Evolutionary conservation across 202 grass and related monocot genomes (phyloP).

Genomic region (Bolboschoenoplectus hybrid): DNA sequence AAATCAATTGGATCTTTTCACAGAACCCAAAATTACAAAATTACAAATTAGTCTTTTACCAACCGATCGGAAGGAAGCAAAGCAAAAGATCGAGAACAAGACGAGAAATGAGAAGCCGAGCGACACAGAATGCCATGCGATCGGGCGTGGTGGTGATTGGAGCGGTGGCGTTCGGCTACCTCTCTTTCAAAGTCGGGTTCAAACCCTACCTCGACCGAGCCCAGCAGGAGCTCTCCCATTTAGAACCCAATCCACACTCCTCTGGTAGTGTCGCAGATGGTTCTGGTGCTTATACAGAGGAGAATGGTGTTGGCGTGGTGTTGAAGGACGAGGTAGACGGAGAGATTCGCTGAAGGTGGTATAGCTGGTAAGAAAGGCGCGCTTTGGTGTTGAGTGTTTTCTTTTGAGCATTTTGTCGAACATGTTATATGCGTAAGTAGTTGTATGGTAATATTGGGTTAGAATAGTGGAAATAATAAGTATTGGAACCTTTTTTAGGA

Average conservation of each 20-base stretch:
- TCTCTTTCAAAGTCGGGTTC: slow-evolving; percentile 81
- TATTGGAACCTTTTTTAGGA: neutral
- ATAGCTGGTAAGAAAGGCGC: neutral
- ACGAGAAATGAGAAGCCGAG: slow-evolving; percentile 34
- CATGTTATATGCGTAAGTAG: neutral
- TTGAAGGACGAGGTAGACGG: slow-evolving; percentile 29
- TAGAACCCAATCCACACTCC: neutral
- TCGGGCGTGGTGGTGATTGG: slow-evolving; percentile 82
- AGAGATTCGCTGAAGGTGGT: slow-evolving; percentile 10
- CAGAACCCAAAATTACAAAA: neutral
- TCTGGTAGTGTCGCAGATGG: neutral
- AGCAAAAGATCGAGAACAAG: neutral
- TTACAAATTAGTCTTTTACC: too few species aligned
- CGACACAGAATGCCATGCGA: slow-evolving; percentile 65
- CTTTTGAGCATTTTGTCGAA: slow-evolving; percentile 5
- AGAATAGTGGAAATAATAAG: neutral
- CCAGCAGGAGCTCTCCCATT: slow-evolving; percentile 49
- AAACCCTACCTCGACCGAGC: slow-evolving; percentile 82
- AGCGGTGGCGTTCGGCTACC: slow-evolving; percentile 73
- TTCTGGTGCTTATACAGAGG: slow-evolving; percentile 14
- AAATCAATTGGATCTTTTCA: neutral
- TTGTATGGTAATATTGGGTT: neutral
- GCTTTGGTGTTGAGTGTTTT: neutral
- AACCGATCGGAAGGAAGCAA: neutral
- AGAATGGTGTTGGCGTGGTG: slow-evolving; percentile 7